Base-by-base conservation (phyloP, 805 yeast species). In the Debaryomyces hansenii region DNA sequence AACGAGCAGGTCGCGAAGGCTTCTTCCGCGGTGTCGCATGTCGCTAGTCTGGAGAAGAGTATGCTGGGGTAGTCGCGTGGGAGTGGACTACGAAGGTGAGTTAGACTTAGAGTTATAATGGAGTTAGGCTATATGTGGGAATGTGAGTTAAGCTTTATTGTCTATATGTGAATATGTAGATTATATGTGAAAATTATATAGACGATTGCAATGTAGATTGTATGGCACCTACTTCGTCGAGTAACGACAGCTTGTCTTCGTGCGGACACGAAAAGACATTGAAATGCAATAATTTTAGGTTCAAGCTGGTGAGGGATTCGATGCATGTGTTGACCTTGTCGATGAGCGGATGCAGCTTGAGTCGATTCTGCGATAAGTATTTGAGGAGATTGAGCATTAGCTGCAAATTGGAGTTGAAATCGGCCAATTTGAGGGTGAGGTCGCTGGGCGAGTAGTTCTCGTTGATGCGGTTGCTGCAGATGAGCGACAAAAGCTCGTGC, bases 401-500 rank as follows among this genome's bases (percentile, higher is more conserved):
- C 48, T 63, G 72, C 29, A 68, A 50, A 47, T 66, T 67, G 42
- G 67, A 55, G 48, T 59, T 63, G 53, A 66, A 63, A 42, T 70
- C 74, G 29, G 56, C 54, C 40, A 69, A 47, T 42, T 62, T 62
- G 40, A 60, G 41, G 37, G 52, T 49, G 14, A 59, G 46, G 20
- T 57, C 63, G 20, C 55, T 42, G 11, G 34, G 32, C 15, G 45
- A 47, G 1, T 52, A 36, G 9, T 43, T 48, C 20, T 14, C 8
- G 16, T n/a, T 14, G 18, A 24, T 8, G 8, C 8, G n/a, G 24
- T 39, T 18, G 14, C 28, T 14, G 14, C n/a, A 10, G 42, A 39
- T 14, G 8, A 66, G 44, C 4, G 14, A 37, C 20, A 37, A 32
- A 21, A 60, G 49, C 5, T 54, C 47, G 5, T 28, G 40, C 29